Evolutionary conservation across 192 early-diverging fungal species (phyloP).

Genomic region (Umbelopsis ramanniana): DNA sequence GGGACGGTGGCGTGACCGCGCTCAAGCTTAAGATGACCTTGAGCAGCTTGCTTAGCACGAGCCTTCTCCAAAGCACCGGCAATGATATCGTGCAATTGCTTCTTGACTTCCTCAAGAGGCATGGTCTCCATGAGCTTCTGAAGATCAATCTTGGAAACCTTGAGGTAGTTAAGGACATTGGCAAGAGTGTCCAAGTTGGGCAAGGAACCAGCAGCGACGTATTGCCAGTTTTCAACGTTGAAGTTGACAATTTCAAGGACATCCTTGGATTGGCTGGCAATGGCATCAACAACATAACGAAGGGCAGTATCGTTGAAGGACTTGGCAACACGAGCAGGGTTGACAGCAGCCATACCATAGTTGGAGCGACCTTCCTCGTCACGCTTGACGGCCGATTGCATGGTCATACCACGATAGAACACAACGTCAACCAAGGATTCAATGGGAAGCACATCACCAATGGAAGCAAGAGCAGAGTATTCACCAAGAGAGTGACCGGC

Average conservation of each 20-base stretch:
- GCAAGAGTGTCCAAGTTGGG: constrained; percentile 81
- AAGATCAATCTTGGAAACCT: constrained; percentile 85
- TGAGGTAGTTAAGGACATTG: constrained; percentile 86
- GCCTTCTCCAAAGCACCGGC: constrained; percentile 70
- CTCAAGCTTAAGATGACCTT: constrained; percentile 72
- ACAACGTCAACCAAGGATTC: constrained; percentile 89
- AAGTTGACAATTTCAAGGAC: constrained; percentile 96
- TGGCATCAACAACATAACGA: constrained; percentile 78
- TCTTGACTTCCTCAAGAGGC: constrained; percentile 84
- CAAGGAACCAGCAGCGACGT: constrained; percentile 90
- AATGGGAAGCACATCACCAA: constrained; percentile 85
- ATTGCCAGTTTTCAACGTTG: constrained; percentile 98
- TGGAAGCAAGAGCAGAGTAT: constrained; percentile 88
- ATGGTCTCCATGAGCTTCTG: constrained; percentile 83
- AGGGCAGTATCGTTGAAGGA: constrained; percentile 88
- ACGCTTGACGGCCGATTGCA: constrained; percentile 91
- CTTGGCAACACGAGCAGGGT: constrained; percentile 85
- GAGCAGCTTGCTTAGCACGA: constrained; percentile 61
- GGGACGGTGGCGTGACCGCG: constrained; percentile 93
- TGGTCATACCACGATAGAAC: constrained; percentile 98
- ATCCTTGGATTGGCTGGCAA: constrained; percentile 76
- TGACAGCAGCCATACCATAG: constrained; percentile 95
- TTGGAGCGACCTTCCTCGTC: constrained; percentile 80
- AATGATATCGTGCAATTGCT: constrained; percentile 78
- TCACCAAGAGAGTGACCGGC: constrained; percentile 97